Evolutionary conservation across 2,329 filamentous ascomycete genomes (phyloP), one percentile per base, ranked within the genome.

Genomic region (Ophiocordyceps camponoti-rufipedis): DNA sequence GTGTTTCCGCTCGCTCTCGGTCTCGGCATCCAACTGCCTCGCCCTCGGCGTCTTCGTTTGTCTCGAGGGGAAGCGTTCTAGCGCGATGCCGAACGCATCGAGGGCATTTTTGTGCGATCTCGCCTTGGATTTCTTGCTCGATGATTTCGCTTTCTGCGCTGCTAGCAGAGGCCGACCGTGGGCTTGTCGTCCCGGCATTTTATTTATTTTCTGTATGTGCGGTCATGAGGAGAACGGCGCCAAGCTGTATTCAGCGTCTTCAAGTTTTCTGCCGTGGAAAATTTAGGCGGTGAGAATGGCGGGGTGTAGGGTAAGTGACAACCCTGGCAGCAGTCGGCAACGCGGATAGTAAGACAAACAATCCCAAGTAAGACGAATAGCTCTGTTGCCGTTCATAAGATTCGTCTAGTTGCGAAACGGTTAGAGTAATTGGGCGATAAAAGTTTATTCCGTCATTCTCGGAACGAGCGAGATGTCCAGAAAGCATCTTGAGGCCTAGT

Each of bases 131-230:
- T 68, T 66, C 47, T 68, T 65, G 49, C 49, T 48, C 28, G 48
- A 46, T 23, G 54, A 47, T 49, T 60, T 64, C 42, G 57, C 52
- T 42, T 63, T 58, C 41, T 60, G 55, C 38, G 55, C 56, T 11
- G 65, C 58, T 50, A 71, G 57, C 19, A 77, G 58, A 18, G 72
- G 60, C 52, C 73, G 61, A 32, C 74, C 74, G 56, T 78, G 73
- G 41, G 74, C 63, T 62, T 78, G 74, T 51, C 74, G 68, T 57
- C 74, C 74, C 18, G 71, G 68, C 74, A 78, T 77, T 38, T 61
- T n/a, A 19, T 13, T 39, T 45, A 23, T 45, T 43, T 32, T 18
- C 2, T 39, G 35, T 16, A 16, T 16, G 3, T 8, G 35, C n/a
- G 2, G 35, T n/a, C 14, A 16, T 16, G 35, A 16, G 7, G 2